These are phyloP conservation scores for Pterulicium gracile DNA, from an alignment of 1,284 basidiomycete genomes.

Conservation along the genomic window DNA sequence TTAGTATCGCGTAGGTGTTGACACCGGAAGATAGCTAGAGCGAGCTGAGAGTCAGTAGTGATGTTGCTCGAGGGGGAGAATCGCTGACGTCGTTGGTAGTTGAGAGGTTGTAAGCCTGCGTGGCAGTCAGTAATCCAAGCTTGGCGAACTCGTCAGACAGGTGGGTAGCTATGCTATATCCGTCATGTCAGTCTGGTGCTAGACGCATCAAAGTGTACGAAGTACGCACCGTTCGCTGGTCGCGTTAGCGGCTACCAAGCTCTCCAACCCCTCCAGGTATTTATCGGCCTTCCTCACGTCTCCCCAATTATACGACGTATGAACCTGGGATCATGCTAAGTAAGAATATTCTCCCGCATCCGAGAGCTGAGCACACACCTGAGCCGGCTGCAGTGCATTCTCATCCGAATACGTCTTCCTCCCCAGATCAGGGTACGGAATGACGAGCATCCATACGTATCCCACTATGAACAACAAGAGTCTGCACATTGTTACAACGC, in stretches of 20 bases:
- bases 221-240: slow-evolving; percentile 57
- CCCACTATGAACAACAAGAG: slow-evolving; percentile 48
- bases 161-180: slow-evolving; percentile 47
- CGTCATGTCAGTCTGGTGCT: slow-evolving; percentile 7
- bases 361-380: slow-evolving; percentile 38
- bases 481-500: slow-evolving; percentile 29
- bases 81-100: slow-evolving; percentile 33
- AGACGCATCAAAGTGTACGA: slow-evolving; percentile 6
- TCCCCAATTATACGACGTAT: slow-evolving; percentile 80
- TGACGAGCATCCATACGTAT: slow-evolving; percentile 62
- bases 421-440: slow-evolving; percentile 59
- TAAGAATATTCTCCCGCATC: no score
- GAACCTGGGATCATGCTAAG: slow-evolving; percentile 45
- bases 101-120: slow-evolving; percentile 56
- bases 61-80: neutral
- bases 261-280: slow-evolving; percentile 63
- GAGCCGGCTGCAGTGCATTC: slow-evolving; percentile 85
- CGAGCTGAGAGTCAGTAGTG: neutral
- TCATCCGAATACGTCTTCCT: slow-evolving; percentile 79
- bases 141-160: slow-evolving; percentile 52
- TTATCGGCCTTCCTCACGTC: slow-evolving; percentile 78
- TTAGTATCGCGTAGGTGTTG: slow-evolving; percentile 77
- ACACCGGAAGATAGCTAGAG: slow-evolving; percentile 40
- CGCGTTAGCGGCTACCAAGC: slow-evolving; percentile 49
- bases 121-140: slow-evolving; percentile 58